phyloP scores from a whole-genome alignment of 2,329 filamentous ascomycete species.

The Waltergamsia citrina region DNA sequence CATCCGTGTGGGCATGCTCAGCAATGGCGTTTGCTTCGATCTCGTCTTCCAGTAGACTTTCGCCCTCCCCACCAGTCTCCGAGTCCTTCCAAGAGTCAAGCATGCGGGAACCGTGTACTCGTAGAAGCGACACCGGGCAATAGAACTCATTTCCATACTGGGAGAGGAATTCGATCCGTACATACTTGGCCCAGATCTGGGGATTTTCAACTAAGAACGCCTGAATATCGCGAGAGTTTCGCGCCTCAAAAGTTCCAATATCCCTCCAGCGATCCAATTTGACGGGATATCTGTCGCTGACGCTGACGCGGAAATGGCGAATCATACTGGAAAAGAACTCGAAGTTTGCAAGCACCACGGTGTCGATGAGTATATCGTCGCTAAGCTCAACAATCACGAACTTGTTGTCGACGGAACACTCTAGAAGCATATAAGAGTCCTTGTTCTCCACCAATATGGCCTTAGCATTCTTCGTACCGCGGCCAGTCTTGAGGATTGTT shows the following conservation, averaged over 20 bases:
- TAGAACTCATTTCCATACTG: constrained; percentile 97
- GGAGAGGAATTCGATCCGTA: constrained; percentile 82
- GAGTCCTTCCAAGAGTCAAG: constrained; percentile 86
- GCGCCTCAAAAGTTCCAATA: constrained; percentile 79
- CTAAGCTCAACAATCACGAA: constrained; percentile 92
- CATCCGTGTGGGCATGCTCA: neutral
- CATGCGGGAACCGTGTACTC: constrained; percentile 94
- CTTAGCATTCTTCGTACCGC: constrained; percentile 77
- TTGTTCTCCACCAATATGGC: constrained; percentile 93
- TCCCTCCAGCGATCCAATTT: constrained; percentile 89
- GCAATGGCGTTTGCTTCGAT: constrained; percentile 12
- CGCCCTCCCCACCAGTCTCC: constrained; percentile 57
- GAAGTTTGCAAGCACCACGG: constrained; percentile 93
- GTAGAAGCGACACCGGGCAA: constrained; percentile 81
- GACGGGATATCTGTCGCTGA: constrained; percentile 89
- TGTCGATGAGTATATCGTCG: constrained; percentile 80
- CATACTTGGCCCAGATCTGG: constrained; percentile 89
- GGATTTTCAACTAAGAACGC: constrained; percentile 91
- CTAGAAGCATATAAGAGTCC: constrained; percentile 95
- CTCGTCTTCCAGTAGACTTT: too few relatives aligned
- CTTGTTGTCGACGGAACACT: constrained; percentile 79
- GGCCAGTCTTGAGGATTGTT: constrained; percentile 83
- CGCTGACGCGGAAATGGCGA: constrained; percentile 79
- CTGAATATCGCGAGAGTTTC: constrained; percentile 89
- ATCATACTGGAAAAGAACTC: constrained; percentile 99